phyloP scores from a whole-genome alignment of 2,329 filamentous ascomycete species.

The Colletotrichum agaves region DNA sequence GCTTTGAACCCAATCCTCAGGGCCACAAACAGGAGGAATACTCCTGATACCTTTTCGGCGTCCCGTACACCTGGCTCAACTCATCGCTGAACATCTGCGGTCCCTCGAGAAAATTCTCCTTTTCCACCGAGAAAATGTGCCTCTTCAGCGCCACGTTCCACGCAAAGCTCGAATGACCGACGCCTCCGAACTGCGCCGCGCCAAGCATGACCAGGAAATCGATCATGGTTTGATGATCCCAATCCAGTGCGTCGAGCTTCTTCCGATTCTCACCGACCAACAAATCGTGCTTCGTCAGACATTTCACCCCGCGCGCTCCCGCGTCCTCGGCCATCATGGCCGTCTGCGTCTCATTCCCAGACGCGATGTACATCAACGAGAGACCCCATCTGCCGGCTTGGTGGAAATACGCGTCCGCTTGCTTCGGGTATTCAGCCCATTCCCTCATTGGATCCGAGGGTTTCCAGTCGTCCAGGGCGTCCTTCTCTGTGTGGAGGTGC shows the following conservation, averaged over 20 bases:
- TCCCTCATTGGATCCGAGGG: slow-evolving; percentile 43
- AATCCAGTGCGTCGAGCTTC: slow-evolving; percentile 41
- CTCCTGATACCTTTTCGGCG: slow-evolving; percentile 19
- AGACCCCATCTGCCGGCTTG: slow-evolving; percentile 42
- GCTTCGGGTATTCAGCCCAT: slow-evolving; percentile 44
- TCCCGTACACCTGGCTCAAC: slow-evolving; percentile 12
- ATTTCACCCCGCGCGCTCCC: slow-evolving; percentile 36
- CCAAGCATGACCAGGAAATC: slow-evolving; percentile 48
- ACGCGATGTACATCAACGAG: slow-evolving; percentile 44
- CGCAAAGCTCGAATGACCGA: slow-evolving; percentile 46
- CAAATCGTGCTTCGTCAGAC: slow-evolving; percentile 46
- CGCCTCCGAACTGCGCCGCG: slow-evolving; percentile 47
- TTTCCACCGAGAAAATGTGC: slow-evolving; percentile 36
- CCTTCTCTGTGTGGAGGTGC: slow-evolving; percentile 45
- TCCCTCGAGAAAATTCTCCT: neutral
- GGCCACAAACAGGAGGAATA: slow-evolving; percentile 22
- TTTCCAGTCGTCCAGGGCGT: slow-evolving; percentile 44
- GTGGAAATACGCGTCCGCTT: slow-evolving; percentile 44
- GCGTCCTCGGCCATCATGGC: slow-evolving; percentile 18
- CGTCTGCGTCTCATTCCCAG: slow-evolving; percentile 44
- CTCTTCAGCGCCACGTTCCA: slow-evolving; percentile 48
- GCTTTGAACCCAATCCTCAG: too few species aligned
- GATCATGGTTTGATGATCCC: slow-evolving; percentile 47
- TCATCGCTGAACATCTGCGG: slow-evolving; percentile 22
- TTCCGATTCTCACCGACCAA: slow-evolving; percentile 36